phyloP scores from a whole-genome alignment of 352 stramenopile species.

The Lagenidium sp. region DNA sequence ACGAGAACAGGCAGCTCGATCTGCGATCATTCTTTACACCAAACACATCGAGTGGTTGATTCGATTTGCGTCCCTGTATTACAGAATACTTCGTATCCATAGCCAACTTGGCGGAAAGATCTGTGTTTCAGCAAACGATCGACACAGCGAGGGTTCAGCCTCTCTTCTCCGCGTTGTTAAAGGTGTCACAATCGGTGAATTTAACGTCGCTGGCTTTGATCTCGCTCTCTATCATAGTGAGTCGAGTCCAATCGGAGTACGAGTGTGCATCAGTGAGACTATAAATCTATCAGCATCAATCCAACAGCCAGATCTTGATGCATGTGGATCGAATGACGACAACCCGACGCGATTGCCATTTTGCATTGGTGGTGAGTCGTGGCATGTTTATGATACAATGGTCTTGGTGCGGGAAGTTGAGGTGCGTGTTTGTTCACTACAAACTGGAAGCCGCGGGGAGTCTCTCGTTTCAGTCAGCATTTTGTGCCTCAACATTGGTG shows the following conservation, averaged over 20 bases:
- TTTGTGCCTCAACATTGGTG: conserved; percentile 41
- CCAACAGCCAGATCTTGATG: background rate
- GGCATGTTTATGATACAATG: conserved; percentile 35
- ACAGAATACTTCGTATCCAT: no score
- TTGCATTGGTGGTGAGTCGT: conserved; percentile 6
- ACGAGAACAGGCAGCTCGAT: conserved; percentile 41
- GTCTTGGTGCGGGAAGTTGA: conserved; percentile 47
- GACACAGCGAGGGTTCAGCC: no score
- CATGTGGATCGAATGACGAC: no score
- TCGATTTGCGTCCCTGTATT: conserved; percentile 41
- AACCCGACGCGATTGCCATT: conserved; percentile 3
- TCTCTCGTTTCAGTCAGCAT: conserved; percentile 50
- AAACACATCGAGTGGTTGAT: conserved; percentile 75
- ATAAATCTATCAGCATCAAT: conserved; percentile 22
- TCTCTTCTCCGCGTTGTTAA: conserved; percentile 24
- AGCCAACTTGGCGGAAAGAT: no score
- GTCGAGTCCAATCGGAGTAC: conserved; percentile 47
- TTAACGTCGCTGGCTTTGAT: conserved; percentile 56
- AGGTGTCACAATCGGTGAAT: conserved; percentile 37
- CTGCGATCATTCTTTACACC: conserved; percentile 59
- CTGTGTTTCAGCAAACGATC: no score
- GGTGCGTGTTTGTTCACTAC: conserved; percentile 49
- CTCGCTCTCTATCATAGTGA: conserved; percentile 64
- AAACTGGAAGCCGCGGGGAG: conserved; percentile 54
- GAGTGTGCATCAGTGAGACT: conserved; percentile 58